A percentile compares a stretch with the other conserved stretches of the same genome.
These are phyloP conservation scores for Paraurostyla sp. DNA, from an alignment of 73 alveolate species.

Conservation along the genomic window DNA sequence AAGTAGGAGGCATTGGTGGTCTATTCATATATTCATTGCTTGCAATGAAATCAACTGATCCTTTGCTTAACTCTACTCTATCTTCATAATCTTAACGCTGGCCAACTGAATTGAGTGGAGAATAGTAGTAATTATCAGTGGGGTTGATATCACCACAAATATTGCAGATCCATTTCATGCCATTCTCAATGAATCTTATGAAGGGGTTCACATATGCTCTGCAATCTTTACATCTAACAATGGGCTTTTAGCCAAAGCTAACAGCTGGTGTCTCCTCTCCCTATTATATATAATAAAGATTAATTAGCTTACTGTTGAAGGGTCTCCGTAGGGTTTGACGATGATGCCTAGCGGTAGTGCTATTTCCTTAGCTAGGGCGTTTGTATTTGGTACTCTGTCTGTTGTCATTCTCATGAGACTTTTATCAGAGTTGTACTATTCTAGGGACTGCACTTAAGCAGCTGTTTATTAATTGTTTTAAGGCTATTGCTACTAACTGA, in stretches of 20 bases:
- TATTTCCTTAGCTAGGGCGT: slow-evolving; percentile 45
- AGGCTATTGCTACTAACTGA: not conserved
- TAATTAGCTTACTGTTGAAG: slow-evolving; percentile 12
- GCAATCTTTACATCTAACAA: slow-evolving; percentile 94
- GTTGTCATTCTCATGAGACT: slow-evolving; percentile 31
- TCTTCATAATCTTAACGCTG: slow-evolving; percentile 84
- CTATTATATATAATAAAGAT: not conserved
- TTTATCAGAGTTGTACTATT: slow-evolving; percentile 31
- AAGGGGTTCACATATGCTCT: slow-evolving; percentile 96
- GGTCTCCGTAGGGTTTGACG: slow-evolving; percentile 67
- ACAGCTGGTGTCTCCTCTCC: slow-evolving; percentile 83
- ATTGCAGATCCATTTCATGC: slow-evolving; percentile 91
- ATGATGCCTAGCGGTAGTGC: slow-evolving; percentile 64
- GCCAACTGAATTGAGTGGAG: slow-evolving; percentile 75
- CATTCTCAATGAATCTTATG: slow-evolving; percentile 83
- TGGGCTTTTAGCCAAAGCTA: slow-evolving; percentile 73
- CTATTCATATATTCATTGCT: slow-evolving; percentile 89
- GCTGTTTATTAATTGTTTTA: not conserved
- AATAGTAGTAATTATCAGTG: slow-evolving; percentile 85
- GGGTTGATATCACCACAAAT: slow-evolving; percentile 84
- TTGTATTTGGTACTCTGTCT: slow-evolving; percentile 63
- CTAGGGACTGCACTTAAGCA: not conserved
- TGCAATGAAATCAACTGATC: slow-evolving; percentile 92
- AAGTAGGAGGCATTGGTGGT: slow-evolving; percentile 95
- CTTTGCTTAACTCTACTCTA: slow-evolving; percentile 87